Evolutionary conservation across 495 filamentous ascomycete genomes (phyloP).

Genomic region (Pseudoneurospora amorphoporcata): DNA sequence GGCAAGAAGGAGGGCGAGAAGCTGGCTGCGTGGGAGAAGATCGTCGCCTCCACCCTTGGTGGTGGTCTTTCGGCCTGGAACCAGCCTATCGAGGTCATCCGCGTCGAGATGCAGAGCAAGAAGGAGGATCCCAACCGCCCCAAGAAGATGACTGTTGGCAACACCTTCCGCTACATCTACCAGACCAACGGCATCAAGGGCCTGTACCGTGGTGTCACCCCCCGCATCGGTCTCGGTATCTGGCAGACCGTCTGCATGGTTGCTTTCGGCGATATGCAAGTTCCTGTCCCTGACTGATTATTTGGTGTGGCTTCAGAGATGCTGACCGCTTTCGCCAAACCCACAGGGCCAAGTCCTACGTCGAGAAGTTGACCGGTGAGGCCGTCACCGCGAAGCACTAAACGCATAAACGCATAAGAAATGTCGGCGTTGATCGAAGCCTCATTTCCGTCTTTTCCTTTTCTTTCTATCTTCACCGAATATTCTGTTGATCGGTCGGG

Average conservation of each 20-base stretch:
- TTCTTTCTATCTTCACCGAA: conserved; percentile 7
- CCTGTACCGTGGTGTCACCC: conserved; percentile 90
- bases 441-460: conserved; percentile 7
- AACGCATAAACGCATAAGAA: conserved; percentile 20
- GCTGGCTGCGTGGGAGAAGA: conserved; percentile 75
- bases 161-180: conserved; percentile 91
- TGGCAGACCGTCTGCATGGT: conserved; percentile 99
- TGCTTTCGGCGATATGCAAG: conserved; percentile 96
- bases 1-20: conserved; percentile 71
- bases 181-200: conserved; percentile 77
- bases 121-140: conserved; percentile 93
- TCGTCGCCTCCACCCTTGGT: conserved; percentile 75
- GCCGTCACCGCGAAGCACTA: conserved; percentile 96
- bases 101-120: conserved; percentile 99
- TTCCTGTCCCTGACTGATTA: conserved; percentile 13
- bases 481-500: background rate
- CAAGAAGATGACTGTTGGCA: conserved; percentile 95
- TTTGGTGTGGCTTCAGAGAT: background rate
- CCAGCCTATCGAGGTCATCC: conserved; percentile 98
- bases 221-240: conserved; percentile 86
- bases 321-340: conserved; percentile 6
- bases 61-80: conserved; percentile 97
- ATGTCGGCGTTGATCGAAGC: background rate
- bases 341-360: conserved; percentile 88
- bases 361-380: conserved; percentile 94